Percentiles rank a stretch among this genome's conserved stretches.
Evolutionary conservation across 2,329 filamentous ascomycete species (phyloP).

Genomic region (Paecilomyces dactylethromorphus): DNA sequence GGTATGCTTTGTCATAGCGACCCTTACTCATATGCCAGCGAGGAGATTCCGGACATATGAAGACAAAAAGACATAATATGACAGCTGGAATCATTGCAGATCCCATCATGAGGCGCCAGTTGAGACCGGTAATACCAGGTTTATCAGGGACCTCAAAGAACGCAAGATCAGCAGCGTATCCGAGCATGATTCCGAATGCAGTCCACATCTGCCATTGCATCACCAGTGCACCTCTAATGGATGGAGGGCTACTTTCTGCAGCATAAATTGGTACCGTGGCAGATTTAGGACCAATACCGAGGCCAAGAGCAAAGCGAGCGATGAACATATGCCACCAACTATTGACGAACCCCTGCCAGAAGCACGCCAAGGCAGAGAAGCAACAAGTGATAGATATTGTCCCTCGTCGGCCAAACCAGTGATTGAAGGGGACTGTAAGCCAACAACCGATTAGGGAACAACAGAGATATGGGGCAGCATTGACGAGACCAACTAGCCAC

Average conservation of each 20-base stretch:
- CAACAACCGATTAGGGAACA: conserved; percentile 66
- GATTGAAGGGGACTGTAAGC: conserved; percentile 67
- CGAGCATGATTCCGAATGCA: conserved; percentile 47
- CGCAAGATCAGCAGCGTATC: conserved; percentile 55
- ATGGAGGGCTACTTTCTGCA: conserved; percentile 64
- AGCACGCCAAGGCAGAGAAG: conserved; percentile 52
- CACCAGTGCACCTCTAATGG: conserved; percentile 66
- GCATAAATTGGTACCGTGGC: conserved; percentile 71
- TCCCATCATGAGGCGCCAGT: conserved; percentile 65
- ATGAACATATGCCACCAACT: conserved; percentile 66
- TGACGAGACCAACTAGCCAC: conserved; percentile 58
- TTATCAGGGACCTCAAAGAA: conserved; percentile 52
- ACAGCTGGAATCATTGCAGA: conserved; percentile 59
- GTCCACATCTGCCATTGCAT: conserved; percentile 71
- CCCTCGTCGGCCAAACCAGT: conserved; percentile 61
- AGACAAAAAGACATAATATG: conserved; percentile 53
- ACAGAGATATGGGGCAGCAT: conserved; percentile 53
- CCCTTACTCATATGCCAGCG: conserved; percentile 44
- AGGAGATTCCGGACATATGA: conserved; percentile 52
- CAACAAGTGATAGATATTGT: conserved; percentile 72
- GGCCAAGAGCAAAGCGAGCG: conserved; percentile 65
- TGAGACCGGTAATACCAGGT: conserved; percentile 48
- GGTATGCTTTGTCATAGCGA: conserved; percentile 34
- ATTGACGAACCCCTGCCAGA: conserved; percentile 59
- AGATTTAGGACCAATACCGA: conserved; percentile 71